A percentile compares a stretch with the other conserved stretches of the same genome.
These are phyloP conservation scores for Pythium chondricola DNA, from an alignment of 352 stramenopile species.

Conservation along the genomic window DNA sequence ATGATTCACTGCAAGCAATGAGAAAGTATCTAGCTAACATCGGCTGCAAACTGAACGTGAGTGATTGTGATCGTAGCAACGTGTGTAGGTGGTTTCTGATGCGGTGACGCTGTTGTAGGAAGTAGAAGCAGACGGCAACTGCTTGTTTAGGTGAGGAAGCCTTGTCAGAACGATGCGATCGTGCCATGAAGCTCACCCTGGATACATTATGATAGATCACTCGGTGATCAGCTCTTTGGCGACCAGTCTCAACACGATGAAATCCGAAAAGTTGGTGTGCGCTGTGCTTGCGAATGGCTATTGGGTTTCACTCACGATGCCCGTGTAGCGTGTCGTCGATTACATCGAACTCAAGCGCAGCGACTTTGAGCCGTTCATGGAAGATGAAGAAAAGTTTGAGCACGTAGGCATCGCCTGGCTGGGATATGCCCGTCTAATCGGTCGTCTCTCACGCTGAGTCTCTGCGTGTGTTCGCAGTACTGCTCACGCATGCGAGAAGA, in stretches of 20 bases:
- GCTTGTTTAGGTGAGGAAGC: constrained; percentile 62
- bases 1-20: constrained; percentile 52
- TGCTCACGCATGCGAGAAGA: constrained; percentile 73
- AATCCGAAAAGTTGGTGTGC: constrained; percentile 44
- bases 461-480: constrained; percentile 34
- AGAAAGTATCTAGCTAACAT: constrained; percentile 41
- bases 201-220: constrained; percentile 23
- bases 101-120: too few relatives aligned
- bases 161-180: not conserved
- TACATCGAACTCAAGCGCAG: constrained; percentile 65
- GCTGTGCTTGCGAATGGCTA: too few relatives aligned
- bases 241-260: constrained; percentile 60
- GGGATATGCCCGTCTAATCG: not conserved
- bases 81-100: too few relatives aligned
- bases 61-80: not conserved
- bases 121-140: constrained; percentile 78
- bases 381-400: constrained; percentile 84
- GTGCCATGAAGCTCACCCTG: not conserved
- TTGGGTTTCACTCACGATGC: too few relatives aligned
- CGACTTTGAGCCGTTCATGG: constrained; percentile 86
- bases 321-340: constrained; percentile 52
- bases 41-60: constrained; percentile 65
- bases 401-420: constrained; percentile 28
- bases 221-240: constrained; percentile 70
- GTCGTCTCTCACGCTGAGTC: not conserved